Base-by-base conservation (phyloP, 2,329 filamentous ascomycete species). In the Chaetothyriales sp. region DNA sequence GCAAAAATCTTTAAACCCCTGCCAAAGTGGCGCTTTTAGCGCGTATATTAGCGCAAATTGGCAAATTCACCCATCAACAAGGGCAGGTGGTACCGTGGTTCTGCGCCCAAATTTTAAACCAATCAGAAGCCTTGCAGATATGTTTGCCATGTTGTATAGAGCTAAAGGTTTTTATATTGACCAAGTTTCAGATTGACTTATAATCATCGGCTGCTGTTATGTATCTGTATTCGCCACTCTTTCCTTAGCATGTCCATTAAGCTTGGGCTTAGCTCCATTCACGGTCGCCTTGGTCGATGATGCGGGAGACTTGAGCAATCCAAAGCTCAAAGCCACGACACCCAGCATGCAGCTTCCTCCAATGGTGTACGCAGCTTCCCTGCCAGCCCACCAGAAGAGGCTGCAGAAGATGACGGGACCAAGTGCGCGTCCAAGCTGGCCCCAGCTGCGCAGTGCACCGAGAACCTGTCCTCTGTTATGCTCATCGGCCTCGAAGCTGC, bases 301-400 rank as follows among this genome's bases (percentile, higher is more conserved):
- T 15, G 33, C 33, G 7, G 86, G 86, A 18, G 81, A 75, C 69
- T 83, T 86, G 56, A 95, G 68, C 0, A 77, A 78, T 18, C 78
- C 75, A 65, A 94, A 85, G 0, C 85, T 87, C 20, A 88, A 69
- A 9, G 74, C 75, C 45, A 78, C 77, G 9, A 97, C 89, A 1
- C 74, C 79, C 4, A 85, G 68, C 73, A 97, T 94, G 4, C 88
- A 89, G 10, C 79, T 74, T 0, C 87, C 85, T 3, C 92, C 92
- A 61, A 88, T 76, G 1, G 74, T 75, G 67, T 97, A 98, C 1
- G 92, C 92, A 9, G 82, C 76, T 64, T 94, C 85, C 46, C 92
- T 76, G 0, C 92, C 92, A 5, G 88, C 89, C 92, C 92, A 98
- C 92, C 92, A 98, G 71, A 98, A 98, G 51, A 98, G 74, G 47